A percentile compares a stretch with the other conserved stretches of the same genome.
Conservation (phyloP, 1,284 basidiomycete genomes). For the Thecaphora thlaspeos region DNA sequence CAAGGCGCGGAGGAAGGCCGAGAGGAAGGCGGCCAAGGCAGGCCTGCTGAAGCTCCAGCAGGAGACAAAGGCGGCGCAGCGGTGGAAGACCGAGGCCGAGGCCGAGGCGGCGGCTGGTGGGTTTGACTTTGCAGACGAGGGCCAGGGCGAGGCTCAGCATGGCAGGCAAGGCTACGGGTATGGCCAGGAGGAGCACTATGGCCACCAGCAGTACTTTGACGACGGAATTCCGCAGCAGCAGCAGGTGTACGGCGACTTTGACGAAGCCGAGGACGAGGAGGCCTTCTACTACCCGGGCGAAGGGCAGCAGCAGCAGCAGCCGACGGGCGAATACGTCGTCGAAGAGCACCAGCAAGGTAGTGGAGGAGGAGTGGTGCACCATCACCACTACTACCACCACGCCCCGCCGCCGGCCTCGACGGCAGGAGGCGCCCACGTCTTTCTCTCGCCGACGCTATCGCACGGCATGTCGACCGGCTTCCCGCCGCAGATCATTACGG, state of each 20-base stretch:
- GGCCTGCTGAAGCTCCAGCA: conserved; percentile 30
- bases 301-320: not conserved
- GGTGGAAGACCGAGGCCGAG: conserved; percentile 41
- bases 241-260: conserved; percentile 17
- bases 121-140: conserved; percentile 25
- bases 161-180: not conserved
- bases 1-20: conserved; percentile 40
- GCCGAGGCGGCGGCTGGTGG: conserved; percentile 48
- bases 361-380: conserved; percentile 34
- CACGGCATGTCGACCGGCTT: not conserved
- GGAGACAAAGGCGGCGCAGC: conserved; percentile 16
- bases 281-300: conserved; percentile 1
- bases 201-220: not conserved
- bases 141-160: conserved; percentile 8
- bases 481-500: not conserved
- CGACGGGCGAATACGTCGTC: conserved; percentile 16
- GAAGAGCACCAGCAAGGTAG: conserved; percentile 14
- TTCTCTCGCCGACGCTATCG: not conserved
- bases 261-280: conserved; percentile 21
- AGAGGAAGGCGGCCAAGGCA: conserved; percentile 42
- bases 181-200: conserved; percentile 2
- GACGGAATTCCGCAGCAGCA: not conserved
- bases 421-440: not conserved
- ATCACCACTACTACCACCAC: conserved; percentile 48
- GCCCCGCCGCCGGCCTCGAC: conserved; percentile 1